A percentile compares a stretch with the other conserved stretches of the same genome.
phyloP scores from a whole-genome alignment of 2,329 filamentous ascomycete genomes.

The Aspergillus sp. region DNA sequence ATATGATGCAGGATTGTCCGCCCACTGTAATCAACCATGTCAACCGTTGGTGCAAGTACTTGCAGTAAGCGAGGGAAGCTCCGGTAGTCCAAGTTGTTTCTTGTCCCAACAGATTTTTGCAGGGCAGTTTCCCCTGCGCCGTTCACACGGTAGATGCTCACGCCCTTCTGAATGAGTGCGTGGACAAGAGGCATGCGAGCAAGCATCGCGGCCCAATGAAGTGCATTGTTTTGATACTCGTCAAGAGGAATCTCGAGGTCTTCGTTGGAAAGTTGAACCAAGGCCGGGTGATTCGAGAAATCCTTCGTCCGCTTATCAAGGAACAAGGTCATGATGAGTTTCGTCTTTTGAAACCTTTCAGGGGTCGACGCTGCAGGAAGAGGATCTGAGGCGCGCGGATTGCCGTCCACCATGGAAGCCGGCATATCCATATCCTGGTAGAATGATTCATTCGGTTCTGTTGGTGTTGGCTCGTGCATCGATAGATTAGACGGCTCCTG shows the following conservation, averaged over 20 bases:
- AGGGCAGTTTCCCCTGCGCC: constrained; percentile 83
- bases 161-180: constrained; percentile 73
- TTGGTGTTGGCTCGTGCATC: constrained; percentile 37
- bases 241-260: constrained; percentile 94
- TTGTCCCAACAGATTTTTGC: constrained; percentile 86
- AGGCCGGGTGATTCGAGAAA: constrained; percentile 65
- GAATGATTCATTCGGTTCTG: constrained; percentile 42
- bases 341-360: constrained; percentile 71
- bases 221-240: constrained; percentile 71
- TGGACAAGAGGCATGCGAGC: constrained; percentile 76
- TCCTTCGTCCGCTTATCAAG: constrained; percentile 66
- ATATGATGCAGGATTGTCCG: constrained; percentile 94
- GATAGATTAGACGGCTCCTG: constrained; percentile 28
- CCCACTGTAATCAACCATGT: constrained; percentile 80
- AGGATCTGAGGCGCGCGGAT: constrained; percentile 32
- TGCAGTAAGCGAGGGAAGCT: constrained; percentile 89
- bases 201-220: constrained; percentile 94
- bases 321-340: constrained; percentile 74
- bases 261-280: constrained; percentile 65
- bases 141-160: constrained; percentile 82
- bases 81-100: constrained; percentile 85
- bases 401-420: constrained; percentile 22
- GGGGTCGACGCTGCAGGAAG: constrained; percentile 50
- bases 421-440: constrained; percentile 36
- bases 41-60: constrained; percentile 80